Conservation (phyloP, 306 rosid genomes). For the Benincasa hispida region DNA sequence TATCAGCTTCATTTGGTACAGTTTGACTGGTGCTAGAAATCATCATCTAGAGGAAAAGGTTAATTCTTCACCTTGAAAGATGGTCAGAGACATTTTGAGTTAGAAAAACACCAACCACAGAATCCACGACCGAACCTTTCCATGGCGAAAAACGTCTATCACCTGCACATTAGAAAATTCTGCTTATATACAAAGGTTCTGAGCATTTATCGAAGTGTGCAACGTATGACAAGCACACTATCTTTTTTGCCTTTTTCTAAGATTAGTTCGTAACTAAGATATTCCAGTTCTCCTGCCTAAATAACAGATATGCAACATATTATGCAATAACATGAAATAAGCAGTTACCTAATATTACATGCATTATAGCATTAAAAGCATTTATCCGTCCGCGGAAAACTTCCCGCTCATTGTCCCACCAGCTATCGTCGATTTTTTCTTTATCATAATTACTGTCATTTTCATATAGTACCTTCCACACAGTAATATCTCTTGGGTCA, state of each 20-base stretch:
- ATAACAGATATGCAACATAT: neutral
- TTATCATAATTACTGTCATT: conserved; percentile 58
- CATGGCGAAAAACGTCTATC: conserved; percentile 28
- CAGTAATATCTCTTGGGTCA: conserved; percentile 23
- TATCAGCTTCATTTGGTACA: neutral
- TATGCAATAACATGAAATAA: neutral
- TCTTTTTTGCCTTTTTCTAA: neutral
- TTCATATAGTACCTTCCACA: conserved; percentile 66
- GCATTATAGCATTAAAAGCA: conserved; percentile 19
- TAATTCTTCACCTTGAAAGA: conserved; percentile 39
- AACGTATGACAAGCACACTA: neutral
- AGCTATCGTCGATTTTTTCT: conserved; percentile 34
- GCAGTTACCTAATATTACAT: conserved; percentile 17
- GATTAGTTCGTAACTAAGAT: neutral
- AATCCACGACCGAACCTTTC: conserved; percentile 51
- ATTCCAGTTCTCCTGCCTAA: neutral
- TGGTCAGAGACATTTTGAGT: conserved; percentile 43
- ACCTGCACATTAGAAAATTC: conserved; percentile 17
- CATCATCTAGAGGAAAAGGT: neutral
- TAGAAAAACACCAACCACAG: conserved; percentile 36
- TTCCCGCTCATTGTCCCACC: conserved; percentile 22
- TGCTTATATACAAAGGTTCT: neutral
- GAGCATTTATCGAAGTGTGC: neutral
- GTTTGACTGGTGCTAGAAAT: neutral
- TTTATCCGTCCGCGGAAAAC: conserved; percentile 10